Evolutionary conservation across 2,329 filamentous ascomycete species (phyloP), one percentile per base, ranked within the genome.

Genomic region (Talaromyces funiculosus): DNA sequence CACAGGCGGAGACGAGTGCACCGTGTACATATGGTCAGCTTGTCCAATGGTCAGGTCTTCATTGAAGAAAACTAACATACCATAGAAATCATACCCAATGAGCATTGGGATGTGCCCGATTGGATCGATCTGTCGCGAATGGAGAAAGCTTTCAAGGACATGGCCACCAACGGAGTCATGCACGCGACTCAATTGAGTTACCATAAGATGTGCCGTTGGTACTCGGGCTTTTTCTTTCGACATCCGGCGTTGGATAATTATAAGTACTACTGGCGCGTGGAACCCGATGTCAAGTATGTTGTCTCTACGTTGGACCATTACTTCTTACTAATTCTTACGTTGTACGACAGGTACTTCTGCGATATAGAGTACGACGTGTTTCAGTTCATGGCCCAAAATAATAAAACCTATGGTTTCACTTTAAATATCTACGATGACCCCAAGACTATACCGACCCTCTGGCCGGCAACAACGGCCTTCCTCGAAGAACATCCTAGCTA

Each of bases 191-290:
- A 90, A 81, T 78, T 90, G 59, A 96, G 91, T 56, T 99, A 99
- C 79, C 93, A 97, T 77, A 90, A 97, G 73, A 99, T 99, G 94
- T 99, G 94, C 73, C 87, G 94, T 61, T 99, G 94, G 94, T 99
- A 99, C 79, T 95, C 90, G 70, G 94, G 94, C 71, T 82, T 97
- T 75, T 99, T 99, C 82, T 97, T 96, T 81, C 91, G 93, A 71
- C 94, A 99, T 76, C 91, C 92, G 0, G 92, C 92, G 0, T 84
- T 99, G 61, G 81, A 86, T 66, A 77, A 93, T 68, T 86, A 84
- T 65, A 90, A 91, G 67, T 99, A 90, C 82, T 99, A 99, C 82
- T 99, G 94, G 94, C 90, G 94, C 60, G 94, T 99, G 53, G 94
- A 99, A 75, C 94, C 94, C 56, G 96, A 97, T 67, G 94, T 99